Percentiles rank a stretch among this genome's conserved stretches.
phyloP scores from a whole-genome alignment of 345 rosid genomes.

The Psidium friedrichsthalianum region DNA sequence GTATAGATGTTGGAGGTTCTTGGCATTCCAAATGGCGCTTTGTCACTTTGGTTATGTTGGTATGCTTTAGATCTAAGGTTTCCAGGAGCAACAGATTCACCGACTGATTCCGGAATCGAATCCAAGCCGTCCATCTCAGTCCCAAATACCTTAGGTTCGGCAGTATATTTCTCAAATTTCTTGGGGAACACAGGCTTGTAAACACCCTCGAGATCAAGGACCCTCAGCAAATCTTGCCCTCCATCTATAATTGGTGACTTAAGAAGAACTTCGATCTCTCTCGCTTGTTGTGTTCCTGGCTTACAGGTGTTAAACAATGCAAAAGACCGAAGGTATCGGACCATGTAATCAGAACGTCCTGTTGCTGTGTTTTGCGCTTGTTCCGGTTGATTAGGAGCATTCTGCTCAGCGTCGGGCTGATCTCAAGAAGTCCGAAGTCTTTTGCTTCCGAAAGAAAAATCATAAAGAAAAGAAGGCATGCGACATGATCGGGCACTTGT shows the following conservation, averaged over 20 bases:
- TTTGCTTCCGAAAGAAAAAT: neutral
- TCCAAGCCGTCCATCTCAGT: slow-evolving; percentile 16
- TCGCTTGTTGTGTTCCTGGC: neutral
- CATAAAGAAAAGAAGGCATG: neutral
- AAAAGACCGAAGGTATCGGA: slow-evolving; percentile 1
- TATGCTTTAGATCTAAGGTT: slow-evolving; percentile 30
- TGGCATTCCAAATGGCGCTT: slow-evolving; percentile 2
- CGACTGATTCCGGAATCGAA: slow-evolving; percentile 7
- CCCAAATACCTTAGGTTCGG: slow-evolving; percentile 10
- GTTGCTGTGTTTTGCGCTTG: neutral
- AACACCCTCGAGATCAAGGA: slow-evolving; percentile 20
- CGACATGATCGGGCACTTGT: slow-evolving; percentile 13
- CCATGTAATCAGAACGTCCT: neutral
- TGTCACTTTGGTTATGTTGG: slow-evolving; percentile 10
- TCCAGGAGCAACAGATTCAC: slow-evolving; percentile 13
- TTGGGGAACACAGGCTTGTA: slow-evolving; percentile 15
- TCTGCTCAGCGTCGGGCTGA: too few relatives aligned
- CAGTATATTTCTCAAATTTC: slow-evolving; percentile 3
- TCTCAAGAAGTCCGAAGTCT: neutral
- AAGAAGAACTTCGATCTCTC: neutral
- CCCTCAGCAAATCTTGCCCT: neutral
- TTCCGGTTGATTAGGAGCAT: neutral
- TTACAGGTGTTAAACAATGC: neutral
- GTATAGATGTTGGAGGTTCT: slow-evolving; percentile 12
- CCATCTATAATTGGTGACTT: neutral